A percentile compares a stretch with the other conserved stretches of the same genome.
phyloP scores from a whole-genome alignment of 1,284 basidiomycete genomes.

The Flammula alnicola region DNA sequence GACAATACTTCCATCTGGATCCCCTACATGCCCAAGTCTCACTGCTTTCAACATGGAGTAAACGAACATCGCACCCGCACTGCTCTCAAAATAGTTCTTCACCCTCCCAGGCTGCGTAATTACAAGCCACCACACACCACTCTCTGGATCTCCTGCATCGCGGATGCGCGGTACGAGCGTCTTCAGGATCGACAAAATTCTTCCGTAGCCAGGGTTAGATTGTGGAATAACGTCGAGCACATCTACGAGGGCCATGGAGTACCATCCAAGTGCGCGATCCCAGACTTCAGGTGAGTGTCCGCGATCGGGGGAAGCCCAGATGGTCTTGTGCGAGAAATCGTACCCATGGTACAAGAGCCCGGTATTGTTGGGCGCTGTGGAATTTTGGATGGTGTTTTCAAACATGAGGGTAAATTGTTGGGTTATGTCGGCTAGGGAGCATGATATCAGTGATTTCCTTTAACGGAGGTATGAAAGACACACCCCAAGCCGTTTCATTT shows the following conservation, averaged over 20 bases:
- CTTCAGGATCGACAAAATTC: slow-evolving; percentile 38
- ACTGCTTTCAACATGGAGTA: slow-evolving; percentile 51
- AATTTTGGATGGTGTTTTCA: slow-evolving; percentile 45
- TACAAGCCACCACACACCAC: slow-evolving; percentile 56
- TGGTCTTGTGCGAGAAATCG: slow-evolving; percentile 44
- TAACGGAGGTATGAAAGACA: slow-evolving; percentile 15
- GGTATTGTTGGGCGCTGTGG: slow-evolving; percentile 40
- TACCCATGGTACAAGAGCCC: slow-evolving; percentile 56
- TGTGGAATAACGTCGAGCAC: slow-evolving; percentile 44
- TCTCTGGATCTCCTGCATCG: slow-evolving; percentile 43
- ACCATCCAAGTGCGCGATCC: slow-evolving; percentile 56
- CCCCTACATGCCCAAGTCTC: slow-evolving; percentile 44
- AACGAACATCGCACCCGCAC: slow-evolving; percentile 51
- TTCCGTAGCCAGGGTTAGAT: slow-evolving; percentile 34
- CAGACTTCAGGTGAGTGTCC: slow-evolving; percentile 54
- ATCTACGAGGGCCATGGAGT: slow-evolving; percentile 54
- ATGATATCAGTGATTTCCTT: slow-evolving; percentile 1
- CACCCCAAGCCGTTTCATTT: slow-evolving; percentile 49
- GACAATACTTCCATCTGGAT: slow-evolving; percentile 44
- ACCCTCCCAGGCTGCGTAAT: slow-evolving; percentile 50
- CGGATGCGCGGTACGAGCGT: slow-evolving; percentile 41
- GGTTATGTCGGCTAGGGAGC: slow-evolving; percentile 42
- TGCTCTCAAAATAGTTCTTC: slow-evolving; percentile 56
- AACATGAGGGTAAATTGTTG: slow-evolving; percentile 49
- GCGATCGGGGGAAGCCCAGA: slow-evolving; percentile 50